These are phyloP conservation scores for Handroanthus guayacan DNA, from an alignment of 257 asterid species.

Conservation along the genomic window DNA sequence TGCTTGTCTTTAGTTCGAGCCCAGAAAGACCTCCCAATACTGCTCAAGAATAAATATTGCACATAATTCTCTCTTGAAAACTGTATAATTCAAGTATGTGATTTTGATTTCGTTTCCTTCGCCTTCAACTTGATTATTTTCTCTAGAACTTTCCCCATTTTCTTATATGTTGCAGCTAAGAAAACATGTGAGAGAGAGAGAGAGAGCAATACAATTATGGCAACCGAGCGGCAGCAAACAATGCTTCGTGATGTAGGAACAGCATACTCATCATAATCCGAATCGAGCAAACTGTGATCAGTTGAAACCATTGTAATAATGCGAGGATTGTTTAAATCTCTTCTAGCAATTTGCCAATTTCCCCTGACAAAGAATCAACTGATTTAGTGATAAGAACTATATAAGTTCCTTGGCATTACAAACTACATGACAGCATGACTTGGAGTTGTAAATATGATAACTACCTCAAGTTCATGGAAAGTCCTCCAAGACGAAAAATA, in stretches of 20 bases:
- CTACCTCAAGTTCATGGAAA: conserved; percentile 87
- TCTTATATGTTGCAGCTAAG: not conserved
- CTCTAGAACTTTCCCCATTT: not conserved
- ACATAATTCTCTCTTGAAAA: not conserved
- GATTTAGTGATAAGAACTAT: conserved; percentile 23
- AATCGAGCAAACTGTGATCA: conserved; percentile 57
- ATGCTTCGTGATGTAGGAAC: conserved; percentile 74
- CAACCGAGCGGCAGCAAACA: conserved; percentile 77
- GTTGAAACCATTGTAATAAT: conserved; percentile 82
- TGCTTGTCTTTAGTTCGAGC: not conserved
- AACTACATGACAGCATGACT: not conserved
- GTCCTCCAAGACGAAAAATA: conserved; percentile 74
- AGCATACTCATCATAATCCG: conserved; percentile 65
- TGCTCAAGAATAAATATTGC: not conserved
- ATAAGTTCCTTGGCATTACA: conserved; percentile 1
- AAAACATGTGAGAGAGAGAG: conserved; percentile 37
- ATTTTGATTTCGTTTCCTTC: not conserved
- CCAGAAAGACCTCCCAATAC: not conserved
- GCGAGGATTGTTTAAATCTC: conserved; percentile 73
- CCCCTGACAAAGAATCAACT: conserved; percentile 63
- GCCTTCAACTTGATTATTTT: not conserved
- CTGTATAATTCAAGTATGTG: not conserved
- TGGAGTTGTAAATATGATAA: conserved; percentile 3
- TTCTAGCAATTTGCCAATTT: conserved; percentile 86
- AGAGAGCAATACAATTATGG: conserved; percentile 67